phyloP scores from a whole-genome alignment of 768 basidiomycete genomes.

The Collybia sp. region DNA sequence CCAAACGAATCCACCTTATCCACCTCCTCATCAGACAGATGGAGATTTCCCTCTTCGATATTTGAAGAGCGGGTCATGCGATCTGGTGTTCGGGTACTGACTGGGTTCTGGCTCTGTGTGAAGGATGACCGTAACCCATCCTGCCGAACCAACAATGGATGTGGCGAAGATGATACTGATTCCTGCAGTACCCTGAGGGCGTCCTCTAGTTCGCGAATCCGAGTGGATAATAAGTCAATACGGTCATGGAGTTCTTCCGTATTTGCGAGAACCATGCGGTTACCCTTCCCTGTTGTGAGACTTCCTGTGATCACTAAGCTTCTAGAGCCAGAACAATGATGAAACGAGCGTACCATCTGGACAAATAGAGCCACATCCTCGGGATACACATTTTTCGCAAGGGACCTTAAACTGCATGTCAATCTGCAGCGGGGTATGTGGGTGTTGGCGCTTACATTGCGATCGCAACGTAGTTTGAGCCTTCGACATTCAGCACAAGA shows the following conservation, averaged over 20 bases:
- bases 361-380: slow-evolving; percentile 73
- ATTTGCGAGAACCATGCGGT: slow-evolving; percentile 58
- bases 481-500: slow-evolving; percentile 51
- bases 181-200: slow-evolving; percentile 48
- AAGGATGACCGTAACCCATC: neutral
- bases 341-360: slow-evolving; percentile 51
- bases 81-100: too few relatives aligned
- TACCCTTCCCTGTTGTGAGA: slow-evolving; percentile 56
- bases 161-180: slow-evolving; percentile 41
- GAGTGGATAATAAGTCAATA: slow-evolving; percentile 47
- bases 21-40: neutral
- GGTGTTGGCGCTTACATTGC: slow-evolving; percentile 36
- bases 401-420: slow-evolving; percentile 44
- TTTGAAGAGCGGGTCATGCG: too few relatives aligned
- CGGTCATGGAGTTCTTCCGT: slow-evolving; percentile 69
- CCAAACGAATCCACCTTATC: slow-evolving; percentile 51
- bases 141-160: slow-evolving; percentile 33
- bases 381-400: slow-evolving; percentile 72
- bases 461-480: slow-evolving; percentile 64
- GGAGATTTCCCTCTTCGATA: neutral
- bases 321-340: neutral
- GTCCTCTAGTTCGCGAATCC: slow-evolving; percentile 60
- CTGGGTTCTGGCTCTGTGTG: too few relatives aligned
- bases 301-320: slow-evolving; percentile 30
- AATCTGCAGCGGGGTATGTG: neutral